Evolutionary conservation across 2,329 filamentous ascomycete species (phyloP), one percentile per base, ranked within the genome.

Genomic region (Sarocladiaceae sp.): DNA sequence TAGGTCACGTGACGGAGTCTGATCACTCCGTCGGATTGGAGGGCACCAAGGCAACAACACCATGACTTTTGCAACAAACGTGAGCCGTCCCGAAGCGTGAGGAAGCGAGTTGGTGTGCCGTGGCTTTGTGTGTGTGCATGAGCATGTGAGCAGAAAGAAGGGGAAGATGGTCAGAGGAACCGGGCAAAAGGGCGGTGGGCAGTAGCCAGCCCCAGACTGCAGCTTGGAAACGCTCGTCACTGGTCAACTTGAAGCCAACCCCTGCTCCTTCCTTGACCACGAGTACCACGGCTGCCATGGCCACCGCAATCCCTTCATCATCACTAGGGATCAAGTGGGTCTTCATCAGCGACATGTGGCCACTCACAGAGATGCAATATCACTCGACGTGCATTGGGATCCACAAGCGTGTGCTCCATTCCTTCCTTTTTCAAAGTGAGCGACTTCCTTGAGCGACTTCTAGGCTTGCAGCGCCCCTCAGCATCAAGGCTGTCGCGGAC

Each of bases 291-390:
- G 23, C 23, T 18, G 37, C 37, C 23, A 41, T 41, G 37, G 23
- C 15, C 37, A 29, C 23, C 37, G 37, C 23, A 41, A 16, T 18
- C 37, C 37, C 23, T 41, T 29, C 37, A 27, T 41, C 37, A 41
- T 41, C 37, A 41, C 37, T 24, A 41, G 37, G 37, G 23, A 41
- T 24, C 19, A 15, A 18, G 37, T 41, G 37, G 37, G 19, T 21
- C 4, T 15, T 7, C 7, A 10, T 24, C 4, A 23, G 12, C 4
- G n/a, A 13, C 7, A 12, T 11, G 10, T 9, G 37, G 13, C 37
- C 37, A 41, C n/a, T 29, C 37, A 41, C 6, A 41, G 37, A 3
- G 15, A 10, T 3, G 37, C 37, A 41, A 23, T 27, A 41, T 29
- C 23, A 4, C 29, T 19, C 20, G 21, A 24, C 23, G 37, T 41